Conservation (phyloP, 352 stramenopile species). For the Thraustochytrium striatum region DNA sequence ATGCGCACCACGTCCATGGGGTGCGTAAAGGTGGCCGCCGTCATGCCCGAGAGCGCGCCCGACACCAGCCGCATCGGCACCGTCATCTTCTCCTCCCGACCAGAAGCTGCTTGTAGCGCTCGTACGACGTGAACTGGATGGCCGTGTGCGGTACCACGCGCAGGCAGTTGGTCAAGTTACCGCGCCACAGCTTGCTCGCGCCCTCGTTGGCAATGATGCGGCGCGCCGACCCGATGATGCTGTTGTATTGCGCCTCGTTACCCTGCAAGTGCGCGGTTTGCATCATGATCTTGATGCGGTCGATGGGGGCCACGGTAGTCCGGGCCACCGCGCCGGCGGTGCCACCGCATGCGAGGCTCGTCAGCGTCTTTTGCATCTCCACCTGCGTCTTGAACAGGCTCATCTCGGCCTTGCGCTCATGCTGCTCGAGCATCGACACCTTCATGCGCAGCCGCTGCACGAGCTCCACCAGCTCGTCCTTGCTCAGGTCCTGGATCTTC, state of each 20-base stretch:
- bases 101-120: slow-evolving; percentile 48
- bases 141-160: slow-evolving; percentile 47
- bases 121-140: slow-evolving; percentile 47
- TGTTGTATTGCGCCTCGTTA: slow-evolving; percentile 28
- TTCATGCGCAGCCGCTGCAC: slow-evolving; percentile 24
- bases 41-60: slow-evolving; percentile 46
- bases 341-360: slow-evolving; percentile 24
- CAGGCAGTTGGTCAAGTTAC: slow-evolving; percentile 51
- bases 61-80: slow-evolving; percentile 31
- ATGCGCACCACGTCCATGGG: slow-evolving; percentile 50
- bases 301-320: slow-evolving; percentile 41
- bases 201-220: slow-evolving; percentile 45
- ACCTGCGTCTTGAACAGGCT: slow-evolving; percentile 22
- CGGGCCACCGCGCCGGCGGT: slow-evolving; percentile 44
- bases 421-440: slow-evolving; percentile 24
- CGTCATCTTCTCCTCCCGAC: slow-evolving; percentile 44
- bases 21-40: slow-evolving; percentile 48
- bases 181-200: slow-evolving; percentile 31
- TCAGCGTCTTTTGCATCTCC: slow-evolving; percentile 41
- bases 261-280: slow-evolving; percentile 46
- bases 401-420: not conserved
- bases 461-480: slow-evolving; percentile 33
- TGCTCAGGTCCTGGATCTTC: not conserved
- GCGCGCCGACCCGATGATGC: not conserved
- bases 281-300: slow-evolving; percentile 50